Evolutionary conservation across 2,329 filamentous ascomycete species (phyloP), one percentile per base, ranked within the genome.

Genomic region (Penicillium freii): DNA sequence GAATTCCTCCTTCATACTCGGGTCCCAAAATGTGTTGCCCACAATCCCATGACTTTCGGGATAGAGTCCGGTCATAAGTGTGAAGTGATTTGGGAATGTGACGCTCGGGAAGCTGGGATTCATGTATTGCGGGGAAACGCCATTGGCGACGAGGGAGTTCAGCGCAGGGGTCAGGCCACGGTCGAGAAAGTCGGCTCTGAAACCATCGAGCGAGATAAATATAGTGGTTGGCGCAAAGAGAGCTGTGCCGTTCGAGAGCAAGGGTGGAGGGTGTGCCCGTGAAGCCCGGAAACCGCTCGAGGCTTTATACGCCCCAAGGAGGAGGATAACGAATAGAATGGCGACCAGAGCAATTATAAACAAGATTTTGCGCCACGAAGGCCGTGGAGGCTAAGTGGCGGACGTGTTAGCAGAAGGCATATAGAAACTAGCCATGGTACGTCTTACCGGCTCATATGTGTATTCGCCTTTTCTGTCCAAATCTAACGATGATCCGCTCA

Each of bases 71-170:
- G 94, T 97, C 0, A 91, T 91, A 38, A 97, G 80, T 0, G 93
- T 97, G 73, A 93, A 97, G 73, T 97, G 94, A 67, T 97, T 93
- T 13, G 94, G 94, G 67, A 99, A 99, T 0, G 94, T 99, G 45
- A 99, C 91, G 23, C 91, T 96, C 0, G 94, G 94, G 64, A 99
- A 99, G 39, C 91, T 95, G 0, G 94, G 94, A 7, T 86, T 82
- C 92, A 99, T 97, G 75, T 93, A 97, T 63, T 86, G 83, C 3
- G 94, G 93, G 6, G 92, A 96, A 11, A 97, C 87, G 31, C 94
- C 94, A 62, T 91, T 86, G 59, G 85, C 83, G 60, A 96, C 81
- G 62, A 99, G 88, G 2, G 86, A 82, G 65, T 86, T 90, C 9
- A 99, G 80, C 2, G 88, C 87, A 0, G 93, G 94, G 1, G 93